phyloP scores from a whole-genome alignment of 768 basidiomycete genomes.

The Suillus decipiens region DNA sequence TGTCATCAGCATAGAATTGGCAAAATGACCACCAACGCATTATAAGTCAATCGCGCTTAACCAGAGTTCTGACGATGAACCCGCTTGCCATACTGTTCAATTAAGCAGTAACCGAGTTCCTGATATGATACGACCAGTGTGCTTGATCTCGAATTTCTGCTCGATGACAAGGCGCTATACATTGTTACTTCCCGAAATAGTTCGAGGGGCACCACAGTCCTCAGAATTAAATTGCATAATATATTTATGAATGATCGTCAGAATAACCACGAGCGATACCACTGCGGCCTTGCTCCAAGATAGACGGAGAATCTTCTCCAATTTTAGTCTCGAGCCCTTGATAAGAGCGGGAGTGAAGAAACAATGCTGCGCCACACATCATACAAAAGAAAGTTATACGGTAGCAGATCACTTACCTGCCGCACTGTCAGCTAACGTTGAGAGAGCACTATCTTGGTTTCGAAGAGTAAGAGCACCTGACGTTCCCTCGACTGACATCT shows the following conservation, averaged over 20 bases:
- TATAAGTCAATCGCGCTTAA: not conserved
- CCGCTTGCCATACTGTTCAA: not conserved
- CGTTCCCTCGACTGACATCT: slow-evolving; percentile 21
- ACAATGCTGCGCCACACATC: slow-evolving; percentile 49
- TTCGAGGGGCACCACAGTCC: not conserved
- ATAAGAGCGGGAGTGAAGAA: slow-evolving; percentile 73
- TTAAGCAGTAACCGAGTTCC: not conserved
- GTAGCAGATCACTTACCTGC: slow-evolving; percentile 52
- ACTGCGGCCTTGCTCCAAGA: slow-evolving; percentile 85
- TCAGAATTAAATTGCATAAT: not conserved
- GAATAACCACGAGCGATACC: slow-evolving; percentile 90
- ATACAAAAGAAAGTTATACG: slow-evolving; percentile 10
- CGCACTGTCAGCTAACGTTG: slow-evolving; percentile 61
- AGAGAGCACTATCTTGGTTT: slow-evolving; percentile 62
- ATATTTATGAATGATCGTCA: slow-evolving; percentile 40
- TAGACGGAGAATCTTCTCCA: slow-evolving; percentile 77
- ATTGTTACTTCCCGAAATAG: not conserved
- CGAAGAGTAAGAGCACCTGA: slow-evolving; percentile 56
- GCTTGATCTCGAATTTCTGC: not conserved
- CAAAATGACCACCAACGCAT: not conserved
- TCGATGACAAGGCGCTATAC: not conserved
- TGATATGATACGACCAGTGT: not conserved
- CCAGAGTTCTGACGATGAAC: not conserved
- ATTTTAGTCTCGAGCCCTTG: slow-evolving; percentile 77
- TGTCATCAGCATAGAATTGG: no score